A percentile compares a stretch with the other conserved stretches of the same genome.
Conservation (phyloP, 192 early-diverging fungal genomes). For the Coemansia sp. region DNA sequence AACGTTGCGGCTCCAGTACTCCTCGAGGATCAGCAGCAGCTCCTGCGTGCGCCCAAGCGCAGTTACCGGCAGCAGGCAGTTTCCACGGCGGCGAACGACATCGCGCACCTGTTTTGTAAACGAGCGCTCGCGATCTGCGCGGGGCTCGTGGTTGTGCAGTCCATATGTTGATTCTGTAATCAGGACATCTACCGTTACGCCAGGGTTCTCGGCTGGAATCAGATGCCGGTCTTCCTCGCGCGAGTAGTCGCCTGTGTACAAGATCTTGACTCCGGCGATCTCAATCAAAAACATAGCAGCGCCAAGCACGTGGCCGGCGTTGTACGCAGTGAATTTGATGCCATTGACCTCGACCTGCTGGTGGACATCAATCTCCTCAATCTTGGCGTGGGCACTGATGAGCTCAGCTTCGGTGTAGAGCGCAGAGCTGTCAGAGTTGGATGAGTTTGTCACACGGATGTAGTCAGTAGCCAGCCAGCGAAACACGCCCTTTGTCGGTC, state of each 20-base stretch:
- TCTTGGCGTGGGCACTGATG: conserved; percentile 73
- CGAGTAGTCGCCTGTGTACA: conserved; percentile 99
- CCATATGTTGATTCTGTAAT: conserved; percentile 97
- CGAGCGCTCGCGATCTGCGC: conserved; percentile 84
- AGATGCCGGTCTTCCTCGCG: conserved; percentile 98
- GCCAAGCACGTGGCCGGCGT: conserved; percentile 97
- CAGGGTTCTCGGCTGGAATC: conserved; percentile 92
- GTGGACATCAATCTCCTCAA: conserved; percentile 95
- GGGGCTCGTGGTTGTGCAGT: conserved; percentile 92
- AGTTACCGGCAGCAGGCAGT: conserved; percentile 94
- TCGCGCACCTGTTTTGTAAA: conserved; percentile 85
- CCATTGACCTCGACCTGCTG: conserved; percentile 95
- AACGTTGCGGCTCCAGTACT: conserved; percentile 91
- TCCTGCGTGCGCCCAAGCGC: conserved; percentile 98
- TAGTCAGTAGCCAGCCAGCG: conserved; percentile 95
- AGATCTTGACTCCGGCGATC: conserved; percentile 81
- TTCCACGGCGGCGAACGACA: conserved; percentile 78
- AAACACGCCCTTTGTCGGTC: conserved; percentile 97
- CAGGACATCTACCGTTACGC: conserved; percentile 80
- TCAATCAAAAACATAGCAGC: conserved; percentile 97
- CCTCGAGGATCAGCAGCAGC: conserved; percentile 92
- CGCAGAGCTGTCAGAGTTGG: conserved; percentile 64
- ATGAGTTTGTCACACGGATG: conserved; percentile 72
- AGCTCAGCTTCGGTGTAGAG: conserved; percentile 91
- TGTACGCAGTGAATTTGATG: conserved; percentile 91